Conservation (phyloP, 192 early-diverging fungal genomes). For the Rhizophlyctis rosea region DNA sequence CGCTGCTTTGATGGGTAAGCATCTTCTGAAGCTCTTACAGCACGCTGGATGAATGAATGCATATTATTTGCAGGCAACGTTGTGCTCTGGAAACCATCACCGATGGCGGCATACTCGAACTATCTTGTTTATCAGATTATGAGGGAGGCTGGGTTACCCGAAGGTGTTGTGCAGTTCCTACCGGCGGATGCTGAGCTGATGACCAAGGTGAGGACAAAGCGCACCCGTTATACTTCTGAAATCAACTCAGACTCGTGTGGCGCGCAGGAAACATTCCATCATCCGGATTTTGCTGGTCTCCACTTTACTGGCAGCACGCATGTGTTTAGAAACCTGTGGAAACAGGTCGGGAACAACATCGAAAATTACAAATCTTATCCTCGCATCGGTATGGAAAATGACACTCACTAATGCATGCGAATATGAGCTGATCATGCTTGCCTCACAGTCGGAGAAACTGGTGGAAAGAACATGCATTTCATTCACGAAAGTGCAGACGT, state of each 20-base stretch:
- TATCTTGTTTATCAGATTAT: constrained; percentile 88
- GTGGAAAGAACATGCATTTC: constrained; percentile 99
- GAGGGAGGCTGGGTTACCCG: constrained; percentile 92
- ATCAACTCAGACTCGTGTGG: neutral
- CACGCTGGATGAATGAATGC: neutral
- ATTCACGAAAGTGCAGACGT: constrained; percentile 79
- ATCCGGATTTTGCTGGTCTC: constrained; percentile 91
- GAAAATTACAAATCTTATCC: constrained; percentile 90
- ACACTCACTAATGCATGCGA: constrained; percentile 7
- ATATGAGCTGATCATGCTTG: constrained; percentile 1
- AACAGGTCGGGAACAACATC: constrained; percentile 87
- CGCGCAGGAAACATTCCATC: constrained; percentile 62
- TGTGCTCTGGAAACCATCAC: constrained; percentile 95
- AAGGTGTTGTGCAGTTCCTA: constrained; percentile 96
- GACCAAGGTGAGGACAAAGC: constrained; percentile 44
- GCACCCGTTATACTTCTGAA: neutral
- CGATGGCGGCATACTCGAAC: constrained; percentile 82
- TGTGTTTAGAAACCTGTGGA: constrained; percentile 93
- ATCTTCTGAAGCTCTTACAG: too few relatives aligned
- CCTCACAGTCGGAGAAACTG: constrained; percentile 96
- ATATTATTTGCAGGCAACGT: constrained; percentile 68
- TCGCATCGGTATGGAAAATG: constrained; percentile 59
- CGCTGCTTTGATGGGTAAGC: constrained; percentile 78
- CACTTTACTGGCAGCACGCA: constrained; percentile 94
- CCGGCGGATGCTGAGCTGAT: constrained; percentile 85